A percentile compares a stretch with the other conserved stretches of the same genome.
These are phyloP conservation scores for Austroboletus eburneus DNA, from an alignment of 768 basidiomycete species.

Conservation along the genomic window DNA sequence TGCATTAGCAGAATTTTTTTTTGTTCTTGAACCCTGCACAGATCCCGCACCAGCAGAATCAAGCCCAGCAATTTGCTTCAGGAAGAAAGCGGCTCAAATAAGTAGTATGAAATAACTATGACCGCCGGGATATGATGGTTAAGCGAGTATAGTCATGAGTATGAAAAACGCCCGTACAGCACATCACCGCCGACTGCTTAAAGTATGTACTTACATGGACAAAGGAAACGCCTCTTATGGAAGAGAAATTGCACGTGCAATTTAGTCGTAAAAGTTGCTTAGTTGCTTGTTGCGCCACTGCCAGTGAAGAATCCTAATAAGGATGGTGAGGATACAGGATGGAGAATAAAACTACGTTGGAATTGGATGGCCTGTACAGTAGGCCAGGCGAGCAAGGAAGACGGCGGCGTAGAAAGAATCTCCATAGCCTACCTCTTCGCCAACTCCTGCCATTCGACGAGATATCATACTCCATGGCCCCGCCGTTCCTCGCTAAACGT, in stretches of 20 bases:
- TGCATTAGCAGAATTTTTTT: too few species aligned
- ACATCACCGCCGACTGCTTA: too few species aligned
- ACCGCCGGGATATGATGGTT: too few species aligned
- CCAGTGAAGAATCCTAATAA: not conserved
- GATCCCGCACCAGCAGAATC: too few species aligned
- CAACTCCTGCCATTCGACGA: not conserved
- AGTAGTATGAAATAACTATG: too few species aligned
- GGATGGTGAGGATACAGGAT: not conserved
- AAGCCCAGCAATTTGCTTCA: too few species aligned
- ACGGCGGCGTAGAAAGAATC: not conserved
- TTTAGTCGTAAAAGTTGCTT: not conserved
- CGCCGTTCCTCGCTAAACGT: constrained; percentile 12
- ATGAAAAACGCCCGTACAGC: too few species aligned
- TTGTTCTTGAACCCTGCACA: not conserved
- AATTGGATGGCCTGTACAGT: too few species aligned
- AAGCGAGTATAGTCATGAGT: constrained; percentile 1
- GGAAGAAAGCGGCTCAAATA: too few species aligned
- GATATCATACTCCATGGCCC: constrained; percentile 1
- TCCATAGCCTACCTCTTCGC: too few species aligned
- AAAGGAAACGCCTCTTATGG: not conserved
- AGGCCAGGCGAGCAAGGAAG: not conserved
- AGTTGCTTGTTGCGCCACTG: not conserved
- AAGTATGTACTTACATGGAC: not conserved
- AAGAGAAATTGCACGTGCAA: not conserved
- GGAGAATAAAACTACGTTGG: not conserved